Evolutionary conservation across 1,284 basidiomycete genomes (phyloP), one percentile per base, ranked within the genome.

Genomic region (Austroboletus niveus): DNA sequence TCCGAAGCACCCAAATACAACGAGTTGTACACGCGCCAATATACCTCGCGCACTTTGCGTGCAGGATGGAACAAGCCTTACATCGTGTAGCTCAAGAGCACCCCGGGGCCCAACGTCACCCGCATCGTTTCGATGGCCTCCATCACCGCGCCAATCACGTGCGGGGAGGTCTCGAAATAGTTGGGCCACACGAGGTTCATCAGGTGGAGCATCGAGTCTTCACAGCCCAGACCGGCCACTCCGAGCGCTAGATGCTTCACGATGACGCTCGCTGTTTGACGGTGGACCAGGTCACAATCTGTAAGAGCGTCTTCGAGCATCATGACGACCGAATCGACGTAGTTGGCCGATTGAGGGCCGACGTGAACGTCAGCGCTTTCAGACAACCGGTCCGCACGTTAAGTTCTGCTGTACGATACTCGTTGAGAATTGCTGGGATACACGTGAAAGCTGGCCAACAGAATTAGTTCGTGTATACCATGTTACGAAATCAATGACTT

Each of bases 121-220:
- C 95, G 83, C 92, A 99, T 97, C 4, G 92, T 91, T 72, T 99
- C 97, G 63, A 99, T 82, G 1, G 94, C 94, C 48, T 96, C 94
- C 91, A 95, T 94, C 46, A 96, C 91, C 5, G 93, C 92, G 34
- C 94, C 94, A 60, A 99, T 98, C 55, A 99, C 95, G 74, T 99
- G 97, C 3, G 97, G 97, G 31, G 88, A 92, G 1, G 95, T 97
- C 75, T 99, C 96, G 69, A 98, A 98, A 70, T 95, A 94, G 69
- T 99, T 99, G 4, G 97, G 97, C 95, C 96, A 99, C 24, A 99
- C 90, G 29, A 99, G 82, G 71, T 99, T 99, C 87, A 99, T 92
- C 52, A 99, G 73, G 67, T 99, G 97, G 50, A 94, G 81, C 84
- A 98, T 92, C 15, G 94, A 94, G 70, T 99, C 97, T 72, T 99